Conservation (phyloP, 2,329 filamentous ascomycete species). For the Hymenoscyphus linearis region DNA sequence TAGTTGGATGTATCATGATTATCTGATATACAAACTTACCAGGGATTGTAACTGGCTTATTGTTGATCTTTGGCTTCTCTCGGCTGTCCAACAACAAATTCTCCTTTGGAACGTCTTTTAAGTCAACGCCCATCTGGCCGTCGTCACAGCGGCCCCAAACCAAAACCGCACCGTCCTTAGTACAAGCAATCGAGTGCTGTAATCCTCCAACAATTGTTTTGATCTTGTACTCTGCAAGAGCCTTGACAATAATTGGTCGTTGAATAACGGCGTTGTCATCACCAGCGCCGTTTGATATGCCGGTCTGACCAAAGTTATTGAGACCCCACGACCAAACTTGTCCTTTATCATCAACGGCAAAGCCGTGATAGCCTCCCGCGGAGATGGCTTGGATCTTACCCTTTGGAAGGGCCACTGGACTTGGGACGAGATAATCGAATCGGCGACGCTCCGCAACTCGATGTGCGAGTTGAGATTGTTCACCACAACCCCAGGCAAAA, state of each 20-base stretch:
- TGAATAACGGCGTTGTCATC: conserved; percentile 66
- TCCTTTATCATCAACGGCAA: conserved; percentile 64
- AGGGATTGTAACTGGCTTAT: conserved; percentile 50
- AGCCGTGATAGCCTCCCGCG: conserved; percentile 72
- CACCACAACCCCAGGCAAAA: conserved; percentile 60
- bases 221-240: conserved; percentile 57
- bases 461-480: conserved; percentile 42
- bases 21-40: not conserved
- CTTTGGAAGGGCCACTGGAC: conserved; percentile 26
- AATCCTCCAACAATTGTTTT: conserved; percentile 62
- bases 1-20: not conserved
- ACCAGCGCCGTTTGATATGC: conserved; percentile 56
- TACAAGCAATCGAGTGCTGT: conserved; percentile 69
- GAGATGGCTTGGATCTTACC: conserved; percentile 21
- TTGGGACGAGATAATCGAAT: conserved; percentile 19
- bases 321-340: conserved; percentile 77
- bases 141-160: conserved; percentile 56
- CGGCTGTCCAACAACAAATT: conserved; percentile 59
- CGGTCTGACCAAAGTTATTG: conserved; percentile 82
- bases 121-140: conserved; percentile 51
- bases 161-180: conserved; percentile 50
- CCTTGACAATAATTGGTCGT: conserved; percentile 60
- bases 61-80: conserved; percentile 63
- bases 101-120: conserved; percentile 49
- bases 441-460: conserved; percentile 25